Evolutionary conservation across 1,284 basidiomycete species (phyloP), one percentile per base, ranked within the genome.

Genomic region (Athelia psychrophila): DNA sequence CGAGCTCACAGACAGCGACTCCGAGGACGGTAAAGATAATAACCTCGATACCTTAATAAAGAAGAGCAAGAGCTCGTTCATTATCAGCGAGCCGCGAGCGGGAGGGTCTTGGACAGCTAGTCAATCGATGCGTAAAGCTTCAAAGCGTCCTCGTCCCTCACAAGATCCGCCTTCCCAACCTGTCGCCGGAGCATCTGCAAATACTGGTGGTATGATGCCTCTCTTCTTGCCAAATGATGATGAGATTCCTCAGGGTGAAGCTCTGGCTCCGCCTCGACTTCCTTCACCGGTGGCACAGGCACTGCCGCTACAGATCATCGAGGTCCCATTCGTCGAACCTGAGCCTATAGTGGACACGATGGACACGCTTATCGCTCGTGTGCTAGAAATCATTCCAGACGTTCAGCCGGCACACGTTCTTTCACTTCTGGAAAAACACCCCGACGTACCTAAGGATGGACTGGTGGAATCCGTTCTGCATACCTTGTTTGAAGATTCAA

Each of bases 371-470:
- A 65, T 81, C 44, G 73, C 76, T 6, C 78, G 74, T 47, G 73
- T 88, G 32, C 68, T 86, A 38, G 86, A 88, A 60, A 76, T 90
- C 33, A 66, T 88, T 20, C 87, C 88, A 0, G 83, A 88, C 58
- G 83, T 87, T 10, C 72, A 77, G 9, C 79, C 81, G 0, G 70
- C 73, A 2, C 73, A 87, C 56, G 75, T 75, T 10, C 60, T 71
- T 18, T 55, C 63, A 1, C 76, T 87, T 24, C 61, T 87, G 12
- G 63, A 69, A 30, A 59, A 72, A 46, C 68, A 77, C 53, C 56
- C 72, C 19, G 58, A 67, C 5, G 57, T 62, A 6, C 56, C 64
- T 22, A 61, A 64, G 4, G 66, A 64, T 5, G 61, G 70, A n/a
- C 73, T 80, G 38, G 71, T 81, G 36, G 77, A 83, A 57, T 64